phyloP scores from a whole-genome alignment of 2,329 filamentous ascomycete genomes.

The Davidsoniella virescens region DNA sequence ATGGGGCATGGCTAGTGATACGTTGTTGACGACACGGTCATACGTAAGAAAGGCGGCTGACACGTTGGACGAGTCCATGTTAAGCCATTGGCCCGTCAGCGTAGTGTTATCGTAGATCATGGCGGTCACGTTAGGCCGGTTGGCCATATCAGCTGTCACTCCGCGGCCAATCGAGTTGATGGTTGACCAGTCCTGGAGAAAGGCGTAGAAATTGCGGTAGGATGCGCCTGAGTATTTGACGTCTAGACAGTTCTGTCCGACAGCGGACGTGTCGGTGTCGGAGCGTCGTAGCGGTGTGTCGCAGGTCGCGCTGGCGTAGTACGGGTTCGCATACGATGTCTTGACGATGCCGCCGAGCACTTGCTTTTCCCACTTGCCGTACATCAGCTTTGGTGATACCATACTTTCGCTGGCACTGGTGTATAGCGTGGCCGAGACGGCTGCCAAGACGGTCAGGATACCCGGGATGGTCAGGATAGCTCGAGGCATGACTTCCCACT shows the following conservation, averaged over 20 bases:
- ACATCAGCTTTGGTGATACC: slow-evolving; percentile 55
- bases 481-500: slow-evolving; percentile 48
- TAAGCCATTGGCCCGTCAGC: slow-evolving; percentile 52
- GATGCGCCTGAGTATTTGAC: slow-evolving; percentile 54
- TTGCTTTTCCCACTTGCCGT: slow-evolving; percentile 32
- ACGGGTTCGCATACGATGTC: slow-evolving; percentile 45
- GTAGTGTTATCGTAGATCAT: slow-evolving; percentile 59
- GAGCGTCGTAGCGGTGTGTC: slow-evolving; percentile 38
- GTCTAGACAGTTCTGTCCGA: slow-evolving; percentile 44
- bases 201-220: slow-evolving; percentile 53
- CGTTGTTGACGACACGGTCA: slow-evolving; percentile 52
- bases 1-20: slow-evolving; percentile 65
- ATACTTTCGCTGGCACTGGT: slow-evolving; percentile 62
- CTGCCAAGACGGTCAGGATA: slow-evolving; percentile 44
- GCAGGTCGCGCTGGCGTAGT: slow-evolving; percentile 40
- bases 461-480: slow-evolving; percentile 50
- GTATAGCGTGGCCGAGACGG: slow-evolving; percentile 53
- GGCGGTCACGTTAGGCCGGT: slow-evolving; percentile 43
- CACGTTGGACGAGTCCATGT: slow-evolving; percentile 36
- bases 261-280: slow-evolving; percentile 29
- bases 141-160: slow-evolving; percentile 23
- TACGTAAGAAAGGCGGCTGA: slow-evolving; percentile 30
- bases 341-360: slow-evolving; percentile 39
- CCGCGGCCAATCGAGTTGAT: slow-evolving; percentile 29
- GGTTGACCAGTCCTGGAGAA: slow-evolving; percentile 37